These are phyloP conservation scores for Tieghemostelium lacteum DNA, from an alignment of 78 protist species.

Conservation along the genomic window DNA sequence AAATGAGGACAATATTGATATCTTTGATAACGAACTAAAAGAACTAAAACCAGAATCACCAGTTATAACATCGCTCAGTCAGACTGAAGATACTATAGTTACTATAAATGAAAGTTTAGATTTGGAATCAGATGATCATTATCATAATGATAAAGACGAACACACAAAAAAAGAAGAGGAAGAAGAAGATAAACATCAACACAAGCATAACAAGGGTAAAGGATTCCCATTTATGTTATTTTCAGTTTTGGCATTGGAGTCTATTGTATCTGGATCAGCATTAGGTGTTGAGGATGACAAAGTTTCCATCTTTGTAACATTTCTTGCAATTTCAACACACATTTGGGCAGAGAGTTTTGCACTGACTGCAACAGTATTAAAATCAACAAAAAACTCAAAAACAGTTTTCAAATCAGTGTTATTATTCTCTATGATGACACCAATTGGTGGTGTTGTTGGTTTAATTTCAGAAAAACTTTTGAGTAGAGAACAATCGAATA, in stretches of 20 bases:
- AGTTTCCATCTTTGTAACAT: neutral
- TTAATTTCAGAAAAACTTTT: neutral
- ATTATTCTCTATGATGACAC: neutral
- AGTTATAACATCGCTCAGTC: too few relatives aligned
- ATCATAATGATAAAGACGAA: too few relatives aligned
- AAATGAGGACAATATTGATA: too few relatives aligned
- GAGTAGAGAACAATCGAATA: neutral
- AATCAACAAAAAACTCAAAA: neutral
- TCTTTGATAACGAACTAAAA: too few relatives aligned
- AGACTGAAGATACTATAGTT: too few relatives aligned
- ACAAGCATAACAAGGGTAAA: too few relatives aligned
- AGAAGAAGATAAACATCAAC: neutral
- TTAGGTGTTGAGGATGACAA: neutral
- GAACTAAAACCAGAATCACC: too few relatives aligned
- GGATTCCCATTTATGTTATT: constrained; percentile 3
- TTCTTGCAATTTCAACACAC: neutral
- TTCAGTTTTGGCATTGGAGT: neutral
- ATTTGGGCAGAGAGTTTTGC: constrained; percentile 1
- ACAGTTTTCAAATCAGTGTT: neutral
- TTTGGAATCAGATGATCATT: too few relatives aligned
- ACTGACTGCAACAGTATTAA: neutral
- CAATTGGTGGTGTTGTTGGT: neutral
- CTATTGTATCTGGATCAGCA: neutral
- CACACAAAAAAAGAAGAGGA: neutral
- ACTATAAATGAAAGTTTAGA: too few relatives aligned